Percentiles rank a stretch among this genome's conserved stretches.
Evolutionary conservation across 257 asterid species (phyloP).

Genomic region (Mentha longifolia): DNA sequence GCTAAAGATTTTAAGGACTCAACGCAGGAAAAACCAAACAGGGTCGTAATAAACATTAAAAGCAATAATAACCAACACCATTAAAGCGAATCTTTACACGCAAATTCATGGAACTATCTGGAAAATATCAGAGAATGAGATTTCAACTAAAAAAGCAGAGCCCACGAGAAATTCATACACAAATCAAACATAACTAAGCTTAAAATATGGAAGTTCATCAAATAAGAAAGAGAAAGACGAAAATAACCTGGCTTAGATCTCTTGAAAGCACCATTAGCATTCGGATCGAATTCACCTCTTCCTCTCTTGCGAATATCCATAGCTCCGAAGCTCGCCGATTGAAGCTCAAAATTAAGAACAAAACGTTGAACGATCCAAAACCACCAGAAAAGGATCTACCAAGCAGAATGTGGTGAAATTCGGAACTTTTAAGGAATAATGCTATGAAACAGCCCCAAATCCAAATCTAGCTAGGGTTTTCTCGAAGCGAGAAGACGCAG

Average conservation of each 20-base stretch:
- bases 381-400: not conserved
- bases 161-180: constrained; percentile 1
- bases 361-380: not conserved
- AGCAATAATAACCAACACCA: not conserved
- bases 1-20: not conserved
- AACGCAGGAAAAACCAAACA: not conserved
- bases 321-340: constrained; percentile 30
- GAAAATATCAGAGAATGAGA: not conserved
- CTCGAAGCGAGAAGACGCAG: constrained; percentile 21
- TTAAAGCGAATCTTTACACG: not conserved
- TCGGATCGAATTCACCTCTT: constrained; percentile 34
- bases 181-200: not conserved
- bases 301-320: constrained; percentile 44
- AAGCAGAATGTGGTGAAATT: not conserved
- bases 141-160: not conserved
- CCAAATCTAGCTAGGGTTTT: constrained; percentile 33
- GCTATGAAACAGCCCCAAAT: not conserved
- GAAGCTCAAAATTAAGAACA: constrained; percentile 14
- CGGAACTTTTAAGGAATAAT: not conserved
- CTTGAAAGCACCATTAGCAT: constrained; percentile 34
- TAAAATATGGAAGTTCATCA: not conserved
- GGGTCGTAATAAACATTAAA: not conserved
- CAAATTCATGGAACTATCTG: not conserved
- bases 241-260: constrained; percentile 38
- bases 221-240: not conserved